phyloP scores from a whole-genome alignment of 2,329 filamentous ascomycete species.

The Trichoderma hamatum region DNA sequence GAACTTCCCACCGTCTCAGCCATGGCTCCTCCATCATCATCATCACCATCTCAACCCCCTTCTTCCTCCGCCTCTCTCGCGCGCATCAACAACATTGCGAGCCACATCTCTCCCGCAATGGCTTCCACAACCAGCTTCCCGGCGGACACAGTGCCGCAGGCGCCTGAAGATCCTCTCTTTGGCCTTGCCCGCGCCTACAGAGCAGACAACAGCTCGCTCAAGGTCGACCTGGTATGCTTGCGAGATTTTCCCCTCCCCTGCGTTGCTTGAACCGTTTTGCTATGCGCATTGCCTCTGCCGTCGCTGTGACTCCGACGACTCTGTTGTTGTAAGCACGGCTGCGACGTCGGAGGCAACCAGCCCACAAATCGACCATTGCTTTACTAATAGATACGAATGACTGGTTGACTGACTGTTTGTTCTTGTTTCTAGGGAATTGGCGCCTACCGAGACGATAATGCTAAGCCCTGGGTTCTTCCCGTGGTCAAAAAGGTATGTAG shows the following conservation, averaged over 20 bases:
- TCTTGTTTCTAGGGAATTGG: slow-evolving; percentile 65
- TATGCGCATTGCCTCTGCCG: not conserved
- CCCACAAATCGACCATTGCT: slow-evolving; percentile 19
- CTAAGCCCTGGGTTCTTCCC: slow-evolving; percentile 95
- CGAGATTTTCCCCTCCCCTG: not conserved
- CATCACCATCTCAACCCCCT: slow-evolving; percentile 39
- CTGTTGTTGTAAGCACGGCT: not conserved
- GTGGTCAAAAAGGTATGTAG: slow-evolving; percentile 86
- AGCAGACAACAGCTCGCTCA: slow-evolving; percentile 74
- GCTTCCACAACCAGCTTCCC: slow-evolving; percentile 67
- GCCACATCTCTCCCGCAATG: slow-evolving; percentile 69
- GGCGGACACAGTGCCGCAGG: slow-evolving; percentile 77
- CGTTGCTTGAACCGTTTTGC: not conserved
- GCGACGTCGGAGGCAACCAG: slow-evolving; percentile 20
- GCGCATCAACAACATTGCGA: slow-evolving; percentile 63
- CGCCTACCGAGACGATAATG: slow-evolving; percentile 91
- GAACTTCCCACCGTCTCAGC: slow-evolving; percentile 28
- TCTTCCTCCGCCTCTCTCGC: slow-evolving; percentile 53
- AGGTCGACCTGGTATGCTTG: slow-evolving; percentile 81
- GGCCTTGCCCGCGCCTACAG: slow-evolving; percentile 87
- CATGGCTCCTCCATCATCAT: slow-evolving; percentile 38
- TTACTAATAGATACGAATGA: slow-evolving; percentile 10
- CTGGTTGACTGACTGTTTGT: slow-evolving; percentile 22
- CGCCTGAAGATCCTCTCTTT: slow-evolving; percentile 93
- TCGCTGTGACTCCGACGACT: not conserved